Percentiles rank a stretch among this genome's conserved stretches.
phyloP scores from a whole-genome alignment of 2,329 filamentous ascomycete species.

The Fusarium veterinarium region DNA sequence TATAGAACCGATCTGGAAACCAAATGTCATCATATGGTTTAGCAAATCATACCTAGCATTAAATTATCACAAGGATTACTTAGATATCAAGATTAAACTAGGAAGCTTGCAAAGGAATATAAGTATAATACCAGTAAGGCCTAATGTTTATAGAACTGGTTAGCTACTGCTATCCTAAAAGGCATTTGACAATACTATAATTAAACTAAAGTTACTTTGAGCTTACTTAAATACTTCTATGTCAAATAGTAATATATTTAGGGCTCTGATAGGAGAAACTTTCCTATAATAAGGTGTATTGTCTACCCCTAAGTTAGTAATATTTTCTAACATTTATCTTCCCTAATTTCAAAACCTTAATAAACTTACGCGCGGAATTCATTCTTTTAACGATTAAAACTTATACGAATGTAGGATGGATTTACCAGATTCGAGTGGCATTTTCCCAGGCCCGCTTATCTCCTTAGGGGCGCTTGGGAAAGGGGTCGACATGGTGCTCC shows the following conservation, averaged over 20 bases:
- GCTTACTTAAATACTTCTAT: fast-evolving
- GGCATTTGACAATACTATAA: no score
- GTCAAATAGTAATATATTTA: fast-evolving
- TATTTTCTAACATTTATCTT: background rate
- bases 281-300: background rate
- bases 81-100: background rate
- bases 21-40: background rate
- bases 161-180: background rate
- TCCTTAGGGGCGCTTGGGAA: background rate
- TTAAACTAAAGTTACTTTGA: fast-evolving
- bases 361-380: no score
- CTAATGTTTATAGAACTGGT: background rate
- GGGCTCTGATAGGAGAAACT: fast-evolving
- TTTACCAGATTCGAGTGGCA: background rate
- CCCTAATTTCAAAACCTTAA: background rate
- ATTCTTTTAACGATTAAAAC: background rate
- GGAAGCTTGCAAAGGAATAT: background rate
- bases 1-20: background rate
- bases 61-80: fast-evolving
- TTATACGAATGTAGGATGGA: background rate
- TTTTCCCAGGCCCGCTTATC: background rate
- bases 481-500: background rate
- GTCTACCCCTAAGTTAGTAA: background rate
- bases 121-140: background rate
- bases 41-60: fast-evolving